These are phyloP conservation scores for Hypoxylon lienhwacheense DNA, from an alignment of 495 filamentous ascomycete species.

Conservation along the genomic window DNA sequence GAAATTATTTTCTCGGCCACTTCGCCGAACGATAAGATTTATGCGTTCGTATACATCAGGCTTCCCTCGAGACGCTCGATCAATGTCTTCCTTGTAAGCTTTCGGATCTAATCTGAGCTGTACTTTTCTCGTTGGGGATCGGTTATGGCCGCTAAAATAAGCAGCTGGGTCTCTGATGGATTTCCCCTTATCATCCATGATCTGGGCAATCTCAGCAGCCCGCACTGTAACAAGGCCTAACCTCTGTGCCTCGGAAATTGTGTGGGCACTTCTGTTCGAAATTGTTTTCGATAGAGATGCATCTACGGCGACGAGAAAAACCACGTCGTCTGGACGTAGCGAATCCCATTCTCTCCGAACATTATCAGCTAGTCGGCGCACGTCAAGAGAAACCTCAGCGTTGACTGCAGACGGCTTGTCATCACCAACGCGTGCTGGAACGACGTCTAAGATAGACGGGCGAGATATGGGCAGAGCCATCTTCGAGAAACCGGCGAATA, in stretches of 20 bases:
- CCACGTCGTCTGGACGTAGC: constrained; percentile 82
- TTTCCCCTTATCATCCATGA: constrained; percentile 86
- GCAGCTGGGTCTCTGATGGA: constrained; percentile 62
- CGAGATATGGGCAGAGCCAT: constrained; percentile 89
- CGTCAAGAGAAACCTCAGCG: constrained; percentile 86
- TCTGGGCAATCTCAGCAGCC: constrained; percentile 82
- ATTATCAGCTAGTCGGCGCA: constrained; percentile 71
- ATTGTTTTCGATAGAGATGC: constrained; percentile 55
- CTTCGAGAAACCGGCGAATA: constrained; percentile 82
- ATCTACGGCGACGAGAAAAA: constrained; percentile 81
- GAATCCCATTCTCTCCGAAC: constrained; percentile 89
- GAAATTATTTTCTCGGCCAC: constrained; percentile 95
- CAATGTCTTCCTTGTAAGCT: constrained; percentile 78
- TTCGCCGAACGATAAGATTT: constrained; percentile 83
- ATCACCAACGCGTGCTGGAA: constrained; percentile 81
- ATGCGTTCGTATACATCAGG: constrained; percentile 80
- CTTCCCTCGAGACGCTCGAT: constrained; percentile 62
- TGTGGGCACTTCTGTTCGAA: constrained; percentile 55
- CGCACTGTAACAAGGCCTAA: constrained; percentile 71
- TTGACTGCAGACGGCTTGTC: constrained; percentile 81
- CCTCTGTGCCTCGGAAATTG: constrained; percentile 57
- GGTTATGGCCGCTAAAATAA: constrained; percentile 47
- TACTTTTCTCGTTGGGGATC: constrained; percentile 63
- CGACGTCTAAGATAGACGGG: constrained; percentile 84
- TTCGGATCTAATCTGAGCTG: constrained; percentile 79